Conservation (phyloP, 2,329 filamentous ascomycete genomes). For the Thermomyces lanuginosus region DNA sequence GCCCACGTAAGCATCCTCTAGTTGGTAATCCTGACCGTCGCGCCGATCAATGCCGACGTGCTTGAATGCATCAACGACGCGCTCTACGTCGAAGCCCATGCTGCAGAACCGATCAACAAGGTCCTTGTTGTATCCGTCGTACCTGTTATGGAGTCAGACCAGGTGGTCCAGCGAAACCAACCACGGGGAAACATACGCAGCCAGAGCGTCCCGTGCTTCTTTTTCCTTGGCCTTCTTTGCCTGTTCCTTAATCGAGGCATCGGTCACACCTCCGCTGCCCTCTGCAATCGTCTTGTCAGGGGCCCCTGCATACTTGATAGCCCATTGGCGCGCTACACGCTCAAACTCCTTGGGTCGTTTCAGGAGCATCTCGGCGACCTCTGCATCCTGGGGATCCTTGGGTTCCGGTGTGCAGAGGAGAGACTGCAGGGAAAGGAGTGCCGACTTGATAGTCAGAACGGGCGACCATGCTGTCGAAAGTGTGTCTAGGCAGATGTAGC, state of each 20-base stretch:
- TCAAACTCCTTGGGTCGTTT: slow-evolving; percentile 64
- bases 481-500: slow-evolving; percentile 92
- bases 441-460: slow-evolving; percentile 89
- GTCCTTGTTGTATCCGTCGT: slow-evolving; percentile 72
- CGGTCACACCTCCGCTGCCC: slow-evolving; percentile 36
- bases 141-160: slow-evolving; percentile 36
- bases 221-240: slow-evolving; percentile 37
- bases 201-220: slow-evolving; percentile 40
- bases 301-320: slow-evolving; percentile 65
- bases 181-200: slow-evolving; percentile 27
- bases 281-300: slow-evolving; percentile 42
- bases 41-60: slow-evolving; percentile 67
- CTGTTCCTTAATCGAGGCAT: slow-evolving; percentile 39
- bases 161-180: slow-evolving; percentile 9
- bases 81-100: slow-evolving; percentile 83
- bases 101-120: slow-evolving; percentile 68
- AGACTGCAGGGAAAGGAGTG: slow-evolving; percentile 80
- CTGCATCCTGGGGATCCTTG: slow-evolving; percentile 89
- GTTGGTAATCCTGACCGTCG: slow-evolving; percentile 60
- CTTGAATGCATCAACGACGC: slow-evolving; percentile 71
- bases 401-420: slow-evolving; percentile 87
- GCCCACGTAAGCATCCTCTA: slow-evolving; percentile 82
- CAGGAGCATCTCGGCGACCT: slow-evolving; percentile 82
- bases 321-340: slow-evolving; percentile 76
- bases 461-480: slow-evolving; percentile 83